A percentile compares a stretch with the other conserved stretches of the same genome.
These are phyloP conservation scores for Pseudogymnoascus sp. DNA, from an alignment of 2,329 filamentous ascomycete genomes.

Conservation along the genomic window DNA sequence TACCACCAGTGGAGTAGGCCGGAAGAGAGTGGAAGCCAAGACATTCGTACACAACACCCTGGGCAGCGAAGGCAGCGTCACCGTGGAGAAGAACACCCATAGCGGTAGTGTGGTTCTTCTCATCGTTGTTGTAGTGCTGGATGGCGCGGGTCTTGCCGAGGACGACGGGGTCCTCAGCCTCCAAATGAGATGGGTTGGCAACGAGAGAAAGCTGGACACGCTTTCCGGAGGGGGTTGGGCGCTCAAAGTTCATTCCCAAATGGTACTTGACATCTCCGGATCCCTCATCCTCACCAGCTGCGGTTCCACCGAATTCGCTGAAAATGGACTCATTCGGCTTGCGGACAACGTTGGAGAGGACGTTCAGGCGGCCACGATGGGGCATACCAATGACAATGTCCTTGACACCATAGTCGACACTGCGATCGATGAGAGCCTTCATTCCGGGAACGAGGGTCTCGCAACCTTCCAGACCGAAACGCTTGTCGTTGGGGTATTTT, in stretches of 20 bases:
- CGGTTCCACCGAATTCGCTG: conserved; percentile 87
- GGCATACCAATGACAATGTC: conserved; percentile 99
- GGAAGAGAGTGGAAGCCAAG: conserved; percentile 95
- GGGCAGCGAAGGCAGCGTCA: conserved; percentile 92
- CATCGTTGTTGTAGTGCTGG: conserved; percentile 97
- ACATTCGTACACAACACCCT: conserved; percentile 97
- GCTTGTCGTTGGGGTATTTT: conserved; percentile 99
- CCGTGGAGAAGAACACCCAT: conserved; percentile 96
- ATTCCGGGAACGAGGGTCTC: conserved; percentile 96
- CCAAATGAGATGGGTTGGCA: conserved; percentile 95
- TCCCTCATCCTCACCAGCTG: conserved; percentile 85
- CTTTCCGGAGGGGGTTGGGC: conserved; percentile 94
- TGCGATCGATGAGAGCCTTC: conserved; percentile 98
- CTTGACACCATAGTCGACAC: conserved; percentile 96
- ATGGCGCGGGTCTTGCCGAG: conserved; percentile 96
- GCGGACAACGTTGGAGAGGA: conserved; percentile 94
- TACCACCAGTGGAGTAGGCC: conserved; percentile 93
- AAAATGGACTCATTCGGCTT: conserved; percentile 99
- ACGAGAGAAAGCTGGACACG: conserved; percentile 98
- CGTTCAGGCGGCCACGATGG: conserved; percentile 95
- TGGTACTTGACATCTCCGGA: conserved; percentile 99
- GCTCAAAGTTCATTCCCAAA: conserved; percentile 99
- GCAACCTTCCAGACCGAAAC: conserved; percentile 95
- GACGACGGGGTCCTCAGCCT: conserved; percentile 96
- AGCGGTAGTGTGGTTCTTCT: conserved; percentile 76